These are phyloP conservation scores for Penicillium paradoxum DNA, from an alignment of 495 filamentous ascomycete genomes.

Conservation along the genomic window DNA sequence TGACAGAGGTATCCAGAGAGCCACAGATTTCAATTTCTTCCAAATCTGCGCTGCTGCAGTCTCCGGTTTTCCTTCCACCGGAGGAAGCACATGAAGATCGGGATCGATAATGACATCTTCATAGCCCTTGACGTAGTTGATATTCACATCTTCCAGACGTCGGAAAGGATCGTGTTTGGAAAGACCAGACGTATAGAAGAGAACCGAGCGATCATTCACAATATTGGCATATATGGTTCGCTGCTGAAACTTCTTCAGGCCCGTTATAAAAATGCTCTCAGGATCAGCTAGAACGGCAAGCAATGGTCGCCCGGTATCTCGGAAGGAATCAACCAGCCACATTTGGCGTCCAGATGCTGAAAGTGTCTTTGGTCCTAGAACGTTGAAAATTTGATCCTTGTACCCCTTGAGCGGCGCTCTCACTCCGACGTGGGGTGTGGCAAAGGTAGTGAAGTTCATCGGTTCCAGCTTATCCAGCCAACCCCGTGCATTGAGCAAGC, in stretches of 20 bases:
- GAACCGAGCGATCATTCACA: conserved; percentile 72
- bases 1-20: conserved; percentile 50
- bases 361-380: conserved; percentile 68
- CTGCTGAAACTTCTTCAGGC: conserved; percentile 66
- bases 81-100: conserved; percentile 51
- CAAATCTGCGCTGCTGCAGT: conserved; percentile 25
- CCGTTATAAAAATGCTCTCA: conserved; percentile 79
- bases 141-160: conserved; percentile 55
- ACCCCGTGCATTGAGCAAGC: conserved; percentile 73
- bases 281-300: conserved; percentile 78
- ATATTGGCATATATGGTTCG: conserved; percentile 78
- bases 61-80: conserved; percentile 29
- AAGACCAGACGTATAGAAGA: conserved; percentile 78
- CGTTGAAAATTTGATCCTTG: conserved; percentile 69
- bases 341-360: conserved; percentile 81
- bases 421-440: conserved; percentile 83
- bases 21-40: conserved; percentile 25
- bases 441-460: conserved; percentile 92
- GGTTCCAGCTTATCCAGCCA: conserved; percentile 74
- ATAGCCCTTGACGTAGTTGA: conserved; percentile 72
- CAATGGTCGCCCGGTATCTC: conserved; percentile 72
- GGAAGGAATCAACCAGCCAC: conserved; percentile 80
- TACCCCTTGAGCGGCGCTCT: conserved; percentile 67
- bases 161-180: conserved; percentile 68
- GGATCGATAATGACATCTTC: conserved; percentile 72